Evolutionary conservation across 1,284 basidiomycete genomes (phyloP), one percentile per base, ranked within the genome.

Genomic region (Ceratobasidium sp.): DNA sequence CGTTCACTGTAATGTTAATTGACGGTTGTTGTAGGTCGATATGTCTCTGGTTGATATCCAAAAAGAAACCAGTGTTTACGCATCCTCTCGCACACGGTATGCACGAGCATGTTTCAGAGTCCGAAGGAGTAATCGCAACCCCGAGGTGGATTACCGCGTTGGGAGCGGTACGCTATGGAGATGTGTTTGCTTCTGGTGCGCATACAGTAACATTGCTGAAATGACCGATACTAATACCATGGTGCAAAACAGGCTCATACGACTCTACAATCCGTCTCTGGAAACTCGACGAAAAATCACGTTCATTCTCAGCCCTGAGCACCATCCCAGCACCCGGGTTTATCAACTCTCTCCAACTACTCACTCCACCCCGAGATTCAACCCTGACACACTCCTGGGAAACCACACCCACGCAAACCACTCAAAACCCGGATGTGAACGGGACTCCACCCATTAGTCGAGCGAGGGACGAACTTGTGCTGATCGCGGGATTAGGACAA

Each of bases 11-110:
- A 23, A 1, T 39, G n/a, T 53, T 58, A 40, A 44, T 23, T 39
- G 5, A 56, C 40, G 13, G 60, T 18, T 61, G 58, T 46, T 46
- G 0, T 81, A 97, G 96, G 0, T 94, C 95, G 5, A 93, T 99
- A 83, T 94, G 91, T 80, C 89, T 99, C 6, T 99, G 97, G 97
- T 91, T 90, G 51, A 95, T 92, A n/a, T 91, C 91, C 79, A 98
- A 97, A 88, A 99, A 99, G 89, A 99, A 99, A 86, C 96, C 97
- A 0, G 87, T 98, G 68, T 98, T 94, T 85, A 95, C 92, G 0
- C 89, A 93, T 67, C 88, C 93, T 5, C 87, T 97, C 56, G 95
- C 96, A 1, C 97, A 99, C 84, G 98, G 98, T 1, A 86, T 96
- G 72, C 89, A 95, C 78, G 90, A 93, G 83, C 87, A 89, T 20